Evolutionary conservation across 345 rosid species (phyloP).

Genomic region (Gossypium rotundifolium): DNA sequence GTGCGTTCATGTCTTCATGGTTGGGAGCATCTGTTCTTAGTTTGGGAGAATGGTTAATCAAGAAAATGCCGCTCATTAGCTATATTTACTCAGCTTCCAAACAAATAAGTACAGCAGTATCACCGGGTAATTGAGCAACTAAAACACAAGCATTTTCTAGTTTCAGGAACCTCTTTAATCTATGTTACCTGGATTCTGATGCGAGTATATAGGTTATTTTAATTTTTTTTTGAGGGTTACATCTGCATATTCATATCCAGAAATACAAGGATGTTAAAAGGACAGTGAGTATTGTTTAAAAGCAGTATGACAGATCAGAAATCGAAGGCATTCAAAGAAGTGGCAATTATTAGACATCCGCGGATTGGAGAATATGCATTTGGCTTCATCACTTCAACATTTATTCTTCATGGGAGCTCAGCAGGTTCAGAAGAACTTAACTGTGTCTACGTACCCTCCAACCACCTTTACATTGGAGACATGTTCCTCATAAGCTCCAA

Average conservation of each 20-base stretch:
- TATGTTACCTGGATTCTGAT: neutral
- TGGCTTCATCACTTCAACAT: slow-evolving; percentile 62
- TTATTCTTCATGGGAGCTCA: slow-evolving; percentile 47
- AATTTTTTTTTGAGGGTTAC: neutral
- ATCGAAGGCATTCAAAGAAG: slow-evolving; percentile 71
- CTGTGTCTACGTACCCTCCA: slow-evolving; percentile 61
- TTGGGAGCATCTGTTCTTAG: slow-evolving; percentile 66
- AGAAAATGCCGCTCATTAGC: slow-evolving; percentile 66
- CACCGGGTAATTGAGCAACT: slow-evolving; percentile 36
- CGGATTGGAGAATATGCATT: slow-evolving; percentile 60
- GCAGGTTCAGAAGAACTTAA: slow-evolving; percentile 59
- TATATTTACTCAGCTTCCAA: slow-evolving; percentile 75
- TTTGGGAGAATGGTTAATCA: slow-evolving; percentile 72
- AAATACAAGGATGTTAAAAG: too few species aligned
- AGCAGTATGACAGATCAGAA: slow-evolving; percentile 44
- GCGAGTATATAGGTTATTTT: neutral
- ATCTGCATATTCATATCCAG: too few species aligned
- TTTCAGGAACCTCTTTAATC: neutral
- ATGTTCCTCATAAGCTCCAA: slow-evolving; percentile 51
- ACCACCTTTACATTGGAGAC: slow-evolving; percentile 69
- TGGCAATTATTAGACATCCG: slow-evolving; percentile 69
- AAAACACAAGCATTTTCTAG: neutral
- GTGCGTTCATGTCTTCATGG: slow-evolving; percentile 75
- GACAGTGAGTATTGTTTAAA: neutral
- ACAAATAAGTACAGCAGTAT: slow-evolving; percentile 73